Conservation (phyloP, 2,329 filamentous ascomycete species). For the Didymella pomorum region DNA sequence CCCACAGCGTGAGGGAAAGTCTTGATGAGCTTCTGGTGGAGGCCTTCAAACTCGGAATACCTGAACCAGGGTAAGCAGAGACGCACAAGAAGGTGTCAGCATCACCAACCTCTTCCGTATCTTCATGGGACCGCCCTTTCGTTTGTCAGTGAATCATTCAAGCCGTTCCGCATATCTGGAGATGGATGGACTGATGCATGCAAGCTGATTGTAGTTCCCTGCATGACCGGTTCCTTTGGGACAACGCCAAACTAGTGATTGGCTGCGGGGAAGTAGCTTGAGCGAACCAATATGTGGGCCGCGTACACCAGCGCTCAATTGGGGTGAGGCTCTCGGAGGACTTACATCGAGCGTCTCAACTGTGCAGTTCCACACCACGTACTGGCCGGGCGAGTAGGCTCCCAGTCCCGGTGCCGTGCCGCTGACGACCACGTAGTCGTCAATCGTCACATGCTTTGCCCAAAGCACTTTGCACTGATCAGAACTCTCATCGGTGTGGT, state of each 20-base stretch:
- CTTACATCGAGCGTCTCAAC: conserved; percentile 85
- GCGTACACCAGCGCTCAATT: conserved; percentile 22
- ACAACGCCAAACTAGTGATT: conserved; percentile 24
- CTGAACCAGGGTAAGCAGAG: conserved; percentile 52
- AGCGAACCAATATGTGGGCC: conserved; percentile 22
- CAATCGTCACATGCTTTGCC: conserved; percentile 68
- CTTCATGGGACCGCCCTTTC: conserved; percentile 64
- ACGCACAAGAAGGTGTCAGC: background rate
- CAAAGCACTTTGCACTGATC: conserved; percentile 66
- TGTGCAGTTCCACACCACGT: conserved; percentile 89
- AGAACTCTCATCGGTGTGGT: conserved; percentile 67
- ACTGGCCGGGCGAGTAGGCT: conserved; percentile 66
- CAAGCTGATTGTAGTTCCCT: conserved; percentile 16
- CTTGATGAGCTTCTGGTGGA: conserved; percentile 74
- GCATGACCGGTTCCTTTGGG: conserved; percentile 22
- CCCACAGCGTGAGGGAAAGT: conserved; percentile 85
- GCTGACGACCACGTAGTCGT: conserved; percentile 68
- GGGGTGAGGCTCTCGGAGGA: conserved; percentile 38
- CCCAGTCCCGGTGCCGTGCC: conserved; percentile 68
- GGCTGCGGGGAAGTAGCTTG: conserved; percentile 21
- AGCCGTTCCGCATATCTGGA: conserved; percentile 2
- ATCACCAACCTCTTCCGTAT: conserved; percentile 64
- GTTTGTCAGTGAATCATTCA: conserved; percentile 20
- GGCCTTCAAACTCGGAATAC: conserved; percentile 92
- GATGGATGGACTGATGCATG: conserved; percentile 13